Evolutionary conservation across 108 stramenopile species (phyloP), one percentile per base, ranked within the genome.

Genomic region (Cyclotella sp.): DNA sequence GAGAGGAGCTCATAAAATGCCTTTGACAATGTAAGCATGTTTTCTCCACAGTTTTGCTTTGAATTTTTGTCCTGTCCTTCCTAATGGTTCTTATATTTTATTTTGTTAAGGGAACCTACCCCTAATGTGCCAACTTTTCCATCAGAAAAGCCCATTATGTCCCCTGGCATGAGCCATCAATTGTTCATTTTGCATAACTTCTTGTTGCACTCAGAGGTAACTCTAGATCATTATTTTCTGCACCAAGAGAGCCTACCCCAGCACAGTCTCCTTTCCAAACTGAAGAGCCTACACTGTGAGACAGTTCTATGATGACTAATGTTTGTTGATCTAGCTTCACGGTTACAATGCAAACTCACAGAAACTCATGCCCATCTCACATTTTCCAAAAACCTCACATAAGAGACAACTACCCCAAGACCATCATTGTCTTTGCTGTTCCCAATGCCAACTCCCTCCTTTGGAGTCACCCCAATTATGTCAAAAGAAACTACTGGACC

Each of bases 401-500:
- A 3, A n/a, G 47, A n/a, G n/a, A 1, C n/a, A 16, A 49, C 12
- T 39, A 34, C n/a, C 29, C 29, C 29, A 61, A 0, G 60, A 9
- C 29, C 19, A 57, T 57, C 12, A 1, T 39, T 39, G 14, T 30
- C 34, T 15, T 61, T 29, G 13, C 11, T 45, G 7, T 14, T 10
- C 8, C 68, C 69, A 43, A 70, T 55, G 24, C 52, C 54, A 30
- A 39, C 69, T 12, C 69, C 69, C 26, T 57, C 69, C 5, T 70
- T 70, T 54, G 69, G 69, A 0, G 69, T 55, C 2, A 70, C 69
- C 16, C 69, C 69, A 39, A 70, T 55, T 22, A 55, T 70, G 26
- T 70, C 69, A 1, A 70, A 70, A 44, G 69, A 70, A 40, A 40
- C 39, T n/a, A 70, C 69, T 43, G 69, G 69, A 24, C 69, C 69